Evolutionary conservation across 257 asterid species (phyloP).

Genomic region (Salvia miltiorrhiza): DNA sequence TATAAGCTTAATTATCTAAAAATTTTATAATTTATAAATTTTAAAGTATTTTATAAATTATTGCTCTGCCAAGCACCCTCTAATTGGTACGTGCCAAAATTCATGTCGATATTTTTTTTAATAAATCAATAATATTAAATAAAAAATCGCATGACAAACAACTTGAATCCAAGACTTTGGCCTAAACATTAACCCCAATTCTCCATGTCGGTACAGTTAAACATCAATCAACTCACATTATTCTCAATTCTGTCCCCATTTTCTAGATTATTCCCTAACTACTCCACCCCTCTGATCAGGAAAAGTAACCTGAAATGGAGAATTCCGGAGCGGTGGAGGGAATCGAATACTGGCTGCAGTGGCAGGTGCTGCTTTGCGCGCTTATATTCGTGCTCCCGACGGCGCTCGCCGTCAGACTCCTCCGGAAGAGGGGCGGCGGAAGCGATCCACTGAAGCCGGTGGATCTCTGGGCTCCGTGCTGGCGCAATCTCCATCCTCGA

Average conservation of each 20-base stretch:
- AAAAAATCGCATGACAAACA: no score
- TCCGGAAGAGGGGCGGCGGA: constrained; percentile 23
- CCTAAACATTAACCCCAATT: no score
- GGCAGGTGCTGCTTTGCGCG: constrained; percentile 67
- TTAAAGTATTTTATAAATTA: no score
- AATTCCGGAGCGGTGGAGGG: constrained; percentile 15
- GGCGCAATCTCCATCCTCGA: constrained; percentile 65
- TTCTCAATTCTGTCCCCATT: not conserved
- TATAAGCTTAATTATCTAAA: no score
- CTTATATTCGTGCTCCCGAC: constrained; percentile 51
- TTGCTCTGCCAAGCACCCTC: no score
- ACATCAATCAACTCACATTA: no score
- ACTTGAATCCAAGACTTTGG: no score
- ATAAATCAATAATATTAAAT: no score
- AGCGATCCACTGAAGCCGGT: constrained; percentile 9
- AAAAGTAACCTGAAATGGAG: constrained; percentile 19
- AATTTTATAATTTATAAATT: no score
- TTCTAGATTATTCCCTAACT: not conserved
- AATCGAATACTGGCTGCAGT: constrained; percentile 57
- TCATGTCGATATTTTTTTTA: no score
- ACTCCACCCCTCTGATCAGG: not conserved
- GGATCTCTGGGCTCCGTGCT: constrained; percentile 72
- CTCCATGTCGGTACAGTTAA: no score
- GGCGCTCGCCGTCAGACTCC: constrained; percentile 28
- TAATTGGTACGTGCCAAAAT: no score